These are phyloP conservation scores for Talaromyces sp. DNA, from an alignment of 2,329 filamentous ascomycete genomes.

Conservation along the genomic window DNA sequence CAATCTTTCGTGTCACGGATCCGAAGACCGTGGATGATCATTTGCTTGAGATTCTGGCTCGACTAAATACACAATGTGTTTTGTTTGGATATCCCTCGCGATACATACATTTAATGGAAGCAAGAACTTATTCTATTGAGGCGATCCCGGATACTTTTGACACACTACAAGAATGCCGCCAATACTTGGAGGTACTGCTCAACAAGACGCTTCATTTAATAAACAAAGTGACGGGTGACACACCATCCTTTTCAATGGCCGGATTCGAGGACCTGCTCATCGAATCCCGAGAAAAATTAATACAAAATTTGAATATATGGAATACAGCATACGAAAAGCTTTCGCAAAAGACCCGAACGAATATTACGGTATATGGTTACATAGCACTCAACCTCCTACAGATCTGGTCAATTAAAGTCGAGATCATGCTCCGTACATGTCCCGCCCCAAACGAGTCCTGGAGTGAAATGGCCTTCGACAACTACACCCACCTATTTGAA, in stretches of 20 bases:
- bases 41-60: constrained; percentile 14
- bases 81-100: constrained; percentile 15
- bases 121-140: neutral
- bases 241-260: neutral
- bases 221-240: neutral
- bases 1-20: constrained; percentile 2
- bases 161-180: constrained; percentile 10
- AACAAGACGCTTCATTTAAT: constrained; percentile 1
- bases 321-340: neutral
- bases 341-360: neutral
- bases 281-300: constrained; percentile 2
- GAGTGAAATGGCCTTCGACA: constrained; percentile 15
- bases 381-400: constrained; percentile 3
- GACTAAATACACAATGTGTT: constrained; percentile 13
- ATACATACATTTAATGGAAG: constrained; percentile 5
- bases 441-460: neutral
- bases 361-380: neutral
- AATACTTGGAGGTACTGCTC: constrained; percentile 11
- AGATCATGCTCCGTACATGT: constrained; percentile 13
- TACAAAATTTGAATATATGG: neutral
- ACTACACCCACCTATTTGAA: constrained; percentile 6
- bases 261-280: neutral
- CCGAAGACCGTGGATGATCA: constrained; percentile 14
- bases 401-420: constrained; percentile 10
- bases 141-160: neutral